Conservation (phyloP, 495 filamentous ascomycete genomes). For the Chlorociboria aeruginascens region DNA sequence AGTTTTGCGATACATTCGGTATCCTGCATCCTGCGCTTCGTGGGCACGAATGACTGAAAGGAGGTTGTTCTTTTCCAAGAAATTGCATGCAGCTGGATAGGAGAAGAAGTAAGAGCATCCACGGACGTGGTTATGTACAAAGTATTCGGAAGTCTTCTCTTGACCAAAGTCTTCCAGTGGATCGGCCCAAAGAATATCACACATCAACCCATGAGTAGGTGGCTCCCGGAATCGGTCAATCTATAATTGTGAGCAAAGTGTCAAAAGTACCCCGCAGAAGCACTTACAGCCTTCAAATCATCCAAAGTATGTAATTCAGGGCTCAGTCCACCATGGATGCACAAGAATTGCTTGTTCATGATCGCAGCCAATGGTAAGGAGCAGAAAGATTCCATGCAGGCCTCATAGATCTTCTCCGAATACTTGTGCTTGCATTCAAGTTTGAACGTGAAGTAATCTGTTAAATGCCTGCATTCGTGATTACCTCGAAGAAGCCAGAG, state of each 20-base stretch:
- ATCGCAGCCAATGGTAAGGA: conserved; percentile 85
- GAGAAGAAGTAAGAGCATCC: conserved; percentile 99
- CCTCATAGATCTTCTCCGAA: conserved; percentile 90
- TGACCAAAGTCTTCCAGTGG: conserved; percentile 98
- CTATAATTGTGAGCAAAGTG: conserved; percentile 28
- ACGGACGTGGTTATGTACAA: conserved; percentile 94
- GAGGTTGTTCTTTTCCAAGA: conserved; percentile 97
- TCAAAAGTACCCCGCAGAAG: not conserved
- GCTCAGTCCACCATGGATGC: conserved; percentile 93
- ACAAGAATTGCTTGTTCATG: conserved; percentile 99
- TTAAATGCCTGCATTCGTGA: conserved; percentile 96
- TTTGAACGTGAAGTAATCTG: conserved; percentile 99
- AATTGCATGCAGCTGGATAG: conserved; percentile 94
- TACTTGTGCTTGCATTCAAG: conserved; percentile 99
- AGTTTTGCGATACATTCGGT: conserved; percentile 98
- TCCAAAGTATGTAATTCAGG: conserved; percentile 93
- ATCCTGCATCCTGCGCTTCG: conserved; percentile 96
- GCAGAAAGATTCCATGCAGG: conserved; percentile 97
- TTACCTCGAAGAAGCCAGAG: conserved; percentile 96
- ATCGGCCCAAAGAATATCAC: conserved; percentile 97
- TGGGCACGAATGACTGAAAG: conserved; percentile 97
- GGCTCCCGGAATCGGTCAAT: conserved; percentile 97
- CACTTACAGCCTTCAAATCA: conserved; percentile 71
- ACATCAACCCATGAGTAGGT: conserved; percentile 96
- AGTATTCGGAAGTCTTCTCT: conserved; percentile 94